Evolutionary conservation across 345 rosid genomes (phyloP).

Genomic region (Excoecaria agallocha): DNA sequence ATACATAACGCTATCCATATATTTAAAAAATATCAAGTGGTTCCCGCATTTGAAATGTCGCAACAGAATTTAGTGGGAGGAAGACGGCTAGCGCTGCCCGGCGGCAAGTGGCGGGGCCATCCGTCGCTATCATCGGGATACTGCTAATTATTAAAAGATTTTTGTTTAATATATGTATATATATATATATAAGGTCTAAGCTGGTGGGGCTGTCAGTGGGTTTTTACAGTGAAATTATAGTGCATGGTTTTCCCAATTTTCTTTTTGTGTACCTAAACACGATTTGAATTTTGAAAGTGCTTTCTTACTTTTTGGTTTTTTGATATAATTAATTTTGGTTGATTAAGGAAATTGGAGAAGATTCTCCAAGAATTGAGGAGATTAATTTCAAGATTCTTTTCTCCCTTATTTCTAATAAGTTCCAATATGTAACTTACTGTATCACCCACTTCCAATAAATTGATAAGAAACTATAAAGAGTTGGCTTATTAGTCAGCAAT

Average conservation of each 20-base stretch:
- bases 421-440: no score
- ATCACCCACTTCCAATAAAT: neutral
- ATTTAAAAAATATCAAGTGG: no score
- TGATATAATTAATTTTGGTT: neutral
- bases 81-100: slow-evolving; percentile 6
- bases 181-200: slow-evolving; percentile 4
- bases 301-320: neutral
- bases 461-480: neutral
- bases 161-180: neutral
- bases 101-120: slow-evolving; percentile 17
- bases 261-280: neutral
- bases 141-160: neutral
- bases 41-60: no score
- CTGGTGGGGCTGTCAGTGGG: slow-evolving; percentile 8
- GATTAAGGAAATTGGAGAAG: neutral
- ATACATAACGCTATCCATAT: no score
- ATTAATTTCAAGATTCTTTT: neutral
- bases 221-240: no score
- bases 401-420: neutral
- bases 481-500: neutral
- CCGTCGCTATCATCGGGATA: neutral
- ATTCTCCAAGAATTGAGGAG: slow-evolving; percentile 11
- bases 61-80: neutral
- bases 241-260: no score
- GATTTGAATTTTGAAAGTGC: neutral